phyloP scores from a whole-genome alignment of 2,329 filamentous ascomycete species.

The Albifimbria verrucaria region DNA sequence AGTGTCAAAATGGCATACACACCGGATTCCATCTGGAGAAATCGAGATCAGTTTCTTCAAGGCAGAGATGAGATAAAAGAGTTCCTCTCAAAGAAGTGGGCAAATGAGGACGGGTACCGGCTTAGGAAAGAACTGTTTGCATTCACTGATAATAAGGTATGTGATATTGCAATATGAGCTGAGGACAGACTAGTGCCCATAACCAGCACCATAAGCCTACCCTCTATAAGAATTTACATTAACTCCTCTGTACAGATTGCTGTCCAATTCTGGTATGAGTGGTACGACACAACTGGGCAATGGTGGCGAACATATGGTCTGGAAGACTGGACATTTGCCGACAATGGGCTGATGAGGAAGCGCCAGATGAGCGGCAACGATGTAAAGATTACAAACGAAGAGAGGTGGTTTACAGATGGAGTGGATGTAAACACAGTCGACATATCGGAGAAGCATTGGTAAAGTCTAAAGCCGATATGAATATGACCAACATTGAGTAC shows the following conservation, averaged over 20 bases:
- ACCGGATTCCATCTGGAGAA: constrained; percentile 74
- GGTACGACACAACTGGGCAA: constrained; percentile 63
- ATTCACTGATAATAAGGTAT: constrained; percentile 63
- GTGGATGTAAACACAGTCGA: constrained; percentile 66
- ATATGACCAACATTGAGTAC: neutral
- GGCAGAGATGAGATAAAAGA: constrained; percentile 65
- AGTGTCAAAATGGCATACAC: constrained; percentile 72
- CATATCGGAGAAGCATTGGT: constrained; percentile 69
- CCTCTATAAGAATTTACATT: no score
- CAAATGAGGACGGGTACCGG: constrained; percentile 65
- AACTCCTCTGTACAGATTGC: constrained; percentile 59
- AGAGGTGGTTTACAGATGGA: constrained; percentile 68
- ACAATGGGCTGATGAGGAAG: constrained; percentile 69
- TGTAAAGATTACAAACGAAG: constrained; percentile 56
- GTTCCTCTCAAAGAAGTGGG: constrained; percentile 73
- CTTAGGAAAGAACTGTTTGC: constrained; percentile 83
- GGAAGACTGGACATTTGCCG: constrained; percentile 74
- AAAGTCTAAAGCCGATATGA: constrained; percentile 11
- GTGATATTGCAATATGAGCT: no score
- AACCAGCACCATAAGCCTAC: no score
- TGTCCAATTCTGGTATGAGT: constrained; percentile 91
- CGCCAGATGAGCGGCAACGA: constrained; percentile 75
- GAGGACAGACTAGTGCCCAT: no score
- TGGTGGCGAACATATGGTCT: constrained; percentile 90
- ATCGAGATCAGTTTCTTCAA: constrained; percentile 65